Conservation (phyloP, 352 stramenopile genomes). For the Phytophthora multivora region DNA sequence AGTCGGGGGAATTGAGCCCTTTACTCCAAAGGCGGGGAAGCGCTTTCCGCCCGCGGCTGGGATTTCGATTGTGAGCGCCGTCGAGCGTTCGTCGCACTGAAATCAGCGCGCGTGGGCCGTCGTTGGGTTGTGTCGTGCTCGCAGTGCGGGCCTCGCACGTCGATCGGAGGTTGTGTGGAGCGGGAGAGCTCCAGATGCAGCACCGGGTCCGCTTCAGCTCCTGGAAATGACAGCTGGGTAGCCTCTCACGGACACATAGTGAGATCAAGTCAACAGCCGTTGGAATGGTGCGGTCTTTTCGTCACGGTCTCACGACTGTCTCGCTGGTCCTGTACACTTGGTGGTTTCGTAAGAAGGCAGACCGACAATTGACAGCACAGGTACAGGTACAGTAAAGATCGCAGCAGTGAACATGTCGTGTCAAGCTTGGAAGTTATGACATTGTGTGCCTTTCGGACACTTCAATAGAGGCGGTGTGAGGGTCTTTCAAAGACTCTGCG, state of each 20-base stretch:
- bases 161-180: slow-evolving; percentile 25
- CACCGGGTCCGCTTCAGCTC: slow-evolving; percentile 7
- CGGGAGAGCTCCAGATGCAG: slow-evolving; percentile 15
- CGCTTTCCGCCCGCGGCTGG: slow-evolving; percentile 5
- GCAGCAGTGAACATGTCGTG: neutral
- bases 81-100: slow-evolving; percentile 26
- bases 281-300: slow-evolving; percentile 11
- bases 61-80: slow-evolving; percentile 24
- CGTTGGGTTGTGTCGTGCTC: slow-evolving; percentile 9
- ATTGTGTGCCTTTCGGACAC: neutral
- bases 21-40: neutral
- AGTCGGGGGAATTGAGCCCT: slow-evolving; percentile 10
- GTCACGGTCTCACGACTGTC: neutral
- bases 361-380: neutral
- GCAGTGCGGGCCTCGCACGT: neutral
- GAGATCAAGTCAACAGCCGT: slow-evolving; percentile 18
- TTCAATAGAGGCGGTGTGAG: slow-evolving; percentile 18
- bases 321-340: neutral
- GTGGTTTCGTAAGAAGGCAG: too few species aligned
- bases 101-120: slow-evolving; percentile 26
- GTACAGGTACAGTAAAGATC: neutral
- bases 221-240: slow-evolving; percentile 8
- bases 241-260: neutral
- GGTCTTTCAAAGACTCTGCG: neutral
- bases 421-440: neutral